Base-by-base conservation (phyloP, 78 protist species). In the Emiliania huxleyi region DNA sequence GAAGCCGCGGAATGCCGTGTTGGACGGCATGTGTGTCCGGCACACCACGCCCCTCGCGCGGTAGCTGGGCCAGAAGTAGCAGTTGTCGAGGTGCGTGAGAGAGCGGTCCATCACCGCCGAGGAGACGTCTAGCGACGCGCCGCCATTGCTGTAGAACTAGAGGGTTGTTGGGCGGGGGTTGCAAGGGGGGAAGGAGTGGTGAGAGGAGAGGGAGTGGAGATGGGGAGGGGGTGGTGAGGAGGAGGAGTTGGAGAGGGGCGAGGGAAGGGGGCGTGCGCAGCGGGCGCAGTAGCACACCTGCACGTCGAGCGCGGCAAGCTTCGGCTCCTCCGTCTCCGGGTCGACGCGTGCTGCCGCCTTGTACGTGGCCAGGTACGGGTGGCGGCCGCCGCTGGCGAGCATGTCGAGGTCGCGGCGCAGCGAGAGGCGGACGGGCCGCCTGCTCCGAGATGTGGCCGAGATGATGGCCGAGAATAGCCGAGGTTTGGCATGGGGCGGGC, bases 1-100 rank as follows among this genome's bases (percentile, higher is more conserved):
- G 87, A 98, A 98, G 43, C 98, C 99, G 11, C 96, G 89, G 94
- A 97, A 97, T 29, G 99, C 99, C 25, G 99, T 98, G 96, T 97
- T 94, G 69, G 99, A 88, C 43, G 97, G 96, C 37, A 49, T 44
- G 95, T 98, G 95, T 37, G 99, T 98, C 33, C 93, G 92, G 87
- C 95, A 93, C 15, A 91, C 93, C 38, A 79, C 49, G 35, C 98
- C 99, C 23, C 18, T 23, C 25, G 90, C 96, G n/a, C 91, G 48
- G 44, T 96, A 22, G 77, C 93, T 46, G 42, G 99, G 98, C 69
- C 96, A 91, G 62, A 89, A 35, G 97, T 98, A 98, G 2, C 91
- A 87, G 91, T 93, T 95, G 87, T 98, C 99, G 88, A 95, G 29
- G 95, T 96, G 96, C 93, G 95, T 94, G 25, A 97, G 35, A 12